These are phyloP conservation scores for Vittaforma corneae DNA, from an alignment of 371 early-diverging fungal species.

Conservation along the genomic window DNA sequence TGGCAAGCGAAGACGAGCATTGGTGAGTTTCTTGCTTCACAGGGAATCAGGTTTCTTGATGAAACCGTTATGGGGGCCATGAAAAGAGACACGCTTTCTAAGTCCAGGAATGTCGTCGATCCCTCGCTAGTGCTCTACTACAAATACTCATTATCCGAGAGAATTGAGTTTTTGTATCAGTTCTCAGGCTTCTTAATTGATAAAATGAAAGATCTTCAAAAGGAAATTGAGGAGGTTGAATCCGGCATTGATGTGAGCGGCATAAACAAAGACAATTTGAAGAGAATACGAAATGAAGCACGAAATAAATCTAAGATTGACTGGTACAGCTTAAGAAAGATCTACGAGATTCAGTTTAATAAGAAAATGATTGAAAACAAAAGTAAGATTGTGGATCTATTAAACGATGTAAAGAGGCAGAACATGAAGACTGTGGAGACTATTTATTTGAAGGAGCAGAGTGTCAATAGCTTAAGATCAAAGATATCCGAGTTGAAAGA, in stretches of 20 bases:
- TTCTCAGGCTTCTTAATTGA: constrained; percentile 26
- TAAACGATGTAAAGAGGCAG: background rate
- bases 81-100: constrained; percentile 42
- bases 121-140: constrained; percentile 16
- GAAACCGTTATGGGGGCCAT: constrained; percentile 11
- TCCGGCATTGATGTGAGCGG: constrained; percentile 15
- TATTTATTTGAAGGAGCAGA: background rate
- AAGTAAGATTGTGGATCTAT: constrained; percentile 12
- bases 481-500: background rate
- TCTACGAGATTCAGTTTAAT: constrained; percentile 47
- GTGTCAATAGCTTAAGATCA: constrained; percentile 12
- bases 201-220: constrained; percentile 30
- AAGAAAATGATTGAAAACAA: constrained; percentile 28
- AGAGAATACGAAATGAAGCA: constrained; percentile 36
- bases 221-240: constrained; percentile 21
- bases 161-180: constrained; percentile 35
- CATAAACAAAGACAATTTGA: constrained; percentile 20
- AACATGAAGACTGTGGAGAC: constrained; percentile 1
- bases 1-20: constrained; percentile 12
- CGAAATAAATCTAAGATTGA: constrained; percentile 41
- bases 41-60: constrained; percentile 49
- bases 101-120: constrained; percentile 40
- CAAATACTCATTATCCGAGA: constrained; percentile 21
- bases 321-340: constrained; percentile 48
- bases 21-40: constrained; percentile 26